phyloP scores from a whole-genome alignment of 169 alveolate species.

The Eimeria praecox region DNA sequence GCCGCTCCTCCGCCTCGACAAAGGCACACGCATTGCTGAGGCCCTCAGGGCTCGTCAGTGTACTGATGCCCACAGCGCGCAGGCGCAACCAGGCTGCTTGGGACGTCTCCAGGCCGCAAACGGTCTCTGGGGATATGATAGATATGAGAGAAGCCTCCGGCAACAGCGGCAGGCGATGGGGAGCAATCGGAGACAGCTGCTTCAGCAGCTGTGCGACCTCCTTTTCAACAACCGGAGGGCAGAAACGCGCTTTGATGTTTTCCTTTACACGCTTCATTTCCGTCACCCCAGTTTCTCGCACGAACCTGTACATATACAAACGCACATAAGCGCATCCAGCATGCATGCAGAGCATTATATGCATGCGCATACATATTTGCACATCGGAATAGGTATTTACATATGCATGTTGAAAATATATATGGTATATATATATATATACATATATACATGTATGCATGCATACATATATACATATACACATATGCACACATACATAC shows the following conservation, averaged over 20 bases:
- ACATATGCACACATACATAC: neutral
- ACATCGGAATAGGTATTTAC: no score
- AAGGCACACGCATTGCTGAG: constrained; percentile 67
- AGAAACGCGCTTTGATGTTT: constrained; percentile 86
- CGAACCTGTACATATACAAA: constrained; percentile 64
- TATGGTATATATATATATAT: neutral
- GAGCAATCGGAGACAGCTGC: constrained; percentile 83
- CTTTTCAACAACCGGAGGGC: constrained; percentile 88
- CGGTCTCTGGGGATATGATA: constrained; percentile 89
- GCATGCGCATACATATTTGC: neutral
- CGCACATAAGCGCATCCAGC: constrained; percentile 31
- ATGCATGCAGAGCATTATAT: neutral
- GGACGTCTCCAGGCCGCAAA: constrained; percentile 91
- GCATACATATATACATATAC: neutral
- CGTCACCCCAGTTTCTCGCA: constrained; percentile 71
- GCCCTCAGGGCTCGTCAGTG: constrained; percentile 86
- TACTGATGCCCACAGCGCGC: constrained; percentile 87
- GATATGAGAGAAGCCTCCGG: constrained; percentile 88
- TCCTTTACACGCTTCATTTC: constrained; percentile 87
- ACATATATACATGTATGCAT: constrained; percentile 8
- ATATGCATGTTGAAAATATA: neutral
- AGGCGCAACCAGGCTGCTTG: constrained; percentile 88
- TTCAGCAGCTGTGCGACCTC: constrained; percentile 88
- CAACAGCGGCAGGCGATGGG: constrained; percentile 80
- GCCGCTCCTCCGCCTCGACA: constrained; percentile 72